Percentiles rank a stretch among this genome's conserved stretches.
phyloP scores from a whole-genome alignment of 768 basidiomycete genomes.

The Amanita fuliginea region DNA sequence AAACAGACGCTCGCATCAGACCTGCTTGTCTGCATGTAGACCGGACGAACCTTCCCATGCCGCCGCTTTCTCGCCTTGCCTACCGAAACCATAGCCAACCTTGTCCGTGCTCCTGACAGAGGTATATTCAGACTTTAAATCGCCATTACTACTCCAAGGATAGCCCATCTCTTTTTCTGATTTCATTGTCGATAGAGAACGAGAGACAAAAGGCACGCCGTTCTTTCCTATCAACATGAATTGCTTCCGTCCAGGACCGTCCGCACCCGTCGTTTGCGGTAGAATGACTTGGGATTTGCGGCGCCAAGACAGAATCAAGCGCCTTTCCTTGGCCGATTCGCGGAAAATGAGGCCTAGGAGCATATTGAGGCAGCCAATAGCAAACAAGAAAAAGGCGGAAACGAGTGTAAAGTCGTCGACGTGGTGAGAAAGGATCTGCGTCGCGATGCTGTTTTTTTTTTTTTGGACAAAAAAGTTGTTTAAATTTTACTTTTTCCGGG shows the following conservation, averaged over 20 bases:
- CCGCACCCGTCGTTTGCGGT: constrained; percentile 17
- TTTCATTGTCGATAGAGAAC: neutral
- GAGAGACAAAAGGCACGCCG: constrained; percentile 4
- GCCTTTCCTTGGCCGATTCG: constrained; percentile 49
- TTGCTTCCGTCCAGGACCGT: constrained; percentile 5
- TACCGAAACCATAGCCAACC: constrained; percentile 64
- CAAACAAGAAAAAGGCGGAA: constrained; percentile 77
- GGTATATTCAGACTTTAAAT: constrained; percentile 12
- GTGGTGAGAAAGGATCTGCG: constrained; percentile 63
- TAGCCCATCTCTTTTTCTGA: constrained; percentile 6
- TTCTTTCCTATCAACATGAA: neutral
- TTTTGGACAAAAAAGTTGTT: neutral
- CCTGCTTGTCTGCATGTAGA: neutral
- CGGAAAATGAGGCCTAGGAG: constrained; percentile 75
- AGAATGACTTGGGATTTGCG: constrained; percentile 45
- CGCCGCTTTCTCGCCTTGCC: constrained; percentile 72
- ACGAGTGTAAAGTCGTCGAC: constrained; percentile 82
- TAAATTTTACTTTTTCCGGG: neutral
- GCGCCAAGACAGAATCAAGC: constrained; percentile 60
- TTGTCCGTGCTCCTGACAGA: constrained; percentile 22
- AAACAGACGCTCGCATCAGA: neutral
- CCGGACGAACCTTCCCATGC: constrained; percentile 42
- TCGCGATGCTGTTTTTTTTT: constrained; percentile 37
- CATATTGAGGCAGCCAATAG: constrained; percentile 76
- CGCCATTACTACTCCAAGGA: neutral